Evolutionary conservation across 441 rosid species (phyloP), one percentile per base, ranked within the genome.

Genomic region (Mallotus japonicus): DNA sequence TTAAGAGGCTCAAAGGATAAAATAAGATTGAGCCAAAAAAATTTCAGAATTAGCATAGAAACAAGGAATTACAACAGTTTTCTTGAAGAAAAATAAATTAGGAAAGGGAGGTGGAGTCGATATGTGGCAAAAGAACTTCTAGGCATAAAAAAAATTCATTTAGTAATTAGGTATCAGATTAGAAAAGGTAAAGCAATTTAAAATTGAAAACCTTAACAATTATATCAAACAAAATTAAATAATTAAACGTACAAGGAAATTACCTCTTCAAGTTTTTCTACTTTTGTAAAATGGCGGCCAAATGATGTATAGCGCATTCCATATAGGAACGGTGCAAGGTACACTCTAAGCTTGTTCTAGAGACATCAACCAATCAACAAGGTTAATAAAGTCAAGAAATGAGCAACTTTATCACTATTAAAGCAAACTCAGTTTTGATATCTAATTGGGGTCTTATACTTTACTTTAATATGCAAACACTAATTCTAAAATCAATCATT

Each of bases 201-300:
- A 67, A 60, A 65, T 57, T 32, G 20, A n/a, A 49, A 1, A 6
- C 37, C 60, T 13, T 22, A 64, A 54, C 22, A 16, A n/a, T 20
- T n/a, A 9, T 1, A 66, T 17, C 58, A 66, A 37, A 49, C 49
- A 72, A 28, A 54, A 37, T 5, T 20, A 49, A 59, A 70, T 59
- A 44, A 60, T 69, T 22, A 57, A 17, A 51, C 57, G 70, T 65
- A 6, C 68, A 12, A 62, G 42, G 20, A 68, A 65, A 11, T 82
- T 83, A 93, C 99, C 95, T 85, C 89, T 74, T 87, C 80, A 79
- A 95, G 98, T 79, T 88, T 91, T 70, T 93, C 92, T 70, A 73
- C 82, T 77, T 88, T 93, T 37, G 99, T 95, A 79, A 95, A 95
- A 85, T 95, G 99, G 80, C 99, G 98, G 72, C 99, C 99, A 76